phyloP scores from a whole-genome alignment of 139 green algal genomes.

The Chlamydomonas schloesseri region DNA sequence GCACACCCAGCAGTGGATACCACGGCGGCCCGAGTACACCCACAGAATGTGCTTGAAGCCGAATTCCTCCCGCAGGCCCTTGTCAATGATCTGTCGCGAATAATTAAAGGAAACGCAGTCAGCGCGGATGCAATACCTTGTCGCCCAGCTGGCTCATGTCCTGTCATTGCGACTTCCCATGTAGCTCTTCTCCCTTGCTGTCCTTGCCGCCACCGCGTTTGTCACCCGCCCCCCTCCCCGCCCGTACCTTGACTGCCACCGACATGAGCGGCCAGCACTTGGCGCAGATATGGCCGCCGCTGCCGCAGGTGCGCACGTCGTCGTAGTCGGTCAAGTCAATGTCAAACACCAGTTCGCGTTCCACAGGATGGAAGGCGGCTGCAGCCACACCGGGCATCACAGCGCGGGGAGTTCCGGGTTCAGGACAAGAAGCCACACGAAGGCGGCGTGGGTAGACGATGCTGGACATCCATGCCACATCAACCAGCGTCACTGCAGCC shows the following conservation, averaged over 20 bases:
- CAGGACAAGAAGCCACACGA: no score
- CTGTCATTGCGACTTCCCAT: no score
- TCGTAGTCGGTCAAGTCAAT: constrained; percentile 99
- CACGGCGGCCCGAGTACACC: constrained; percentile 96
- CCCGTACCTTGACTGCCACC: constrained; percentile 87
- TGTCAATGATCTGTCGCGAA: constrained; percentile 87
- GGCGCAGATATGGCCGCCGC: constrained; percentile 89
- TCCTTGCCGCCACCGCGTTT: no score
- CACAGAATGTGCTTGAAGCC: constrained; percentile 97
- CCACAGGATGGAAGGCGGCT: constrained; percentile 81
- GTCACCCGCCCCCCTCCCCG: no score
- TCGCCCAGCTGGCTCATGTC: no score
- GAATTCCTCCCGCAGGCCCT: constrained; percentile 92
- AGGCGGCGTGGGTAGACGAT: no score
- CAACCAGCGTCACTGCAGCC: no score
- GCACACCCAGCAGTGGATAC: constrained; percentile 98
- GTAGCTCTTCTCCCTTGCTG: no score
- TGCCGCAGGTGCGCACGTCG: constrained; percentile 95
- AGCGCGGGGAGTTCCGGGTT: background rate
- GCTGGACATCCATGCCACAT: no score
- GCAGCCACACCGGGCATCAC: background rate
- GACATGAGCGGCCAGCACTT: constrained; percentile 98
- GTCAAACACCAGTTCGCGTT: constrained; percentile 98
- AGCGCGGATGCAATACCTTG: no score
- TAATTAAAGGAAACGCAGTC: no score